Conservation (phyloP, 257 asterid genomes). For the Solanum habrochaites region DNA sequence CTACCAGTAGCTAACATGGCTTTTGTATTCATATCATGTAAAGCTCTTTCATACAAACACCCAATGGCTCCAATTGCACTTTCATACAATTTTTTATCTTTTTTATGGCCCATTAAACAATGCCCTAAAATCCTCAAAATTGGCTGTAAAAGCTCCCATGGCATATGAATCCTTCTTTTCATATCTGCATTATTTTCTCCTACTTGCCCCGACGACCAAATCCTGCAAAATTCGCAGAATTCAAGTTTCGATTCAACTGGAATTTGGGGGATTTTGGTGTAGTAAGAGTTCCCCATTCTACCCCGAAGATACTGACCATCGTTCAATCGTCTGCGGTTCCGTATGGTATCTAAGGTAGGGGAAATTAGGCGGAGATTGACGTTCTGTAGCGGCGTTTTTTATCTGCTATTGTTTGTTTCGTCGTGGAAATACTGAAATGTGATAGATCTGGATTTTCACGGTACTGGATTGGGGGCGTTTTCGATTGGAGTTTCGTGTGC, state of each 20-base stretch:
- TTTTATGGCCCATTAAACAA: slow-evolving; percentile 42
- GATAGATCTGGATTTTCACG: slow-evolving; percentile 52
- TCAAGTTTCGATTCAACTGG: slow-evolving; percentile 66
- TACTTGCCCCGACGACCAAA: slow-evolving; percentile 39
- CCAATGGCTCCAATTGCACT: slow-evolving; percentile 47
- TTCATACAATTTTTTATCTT: slow-evolving; percentile 22
- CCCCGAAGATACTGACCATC: slow-evolving; percentile 66
- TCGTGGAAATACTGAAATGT: slow-evolving; percentile 72
- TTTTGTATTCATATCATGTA: slow-evolving; percentile 59
- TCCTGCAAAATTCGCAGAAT: slow-evolving; percentile 53
- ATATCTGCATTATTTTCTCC: background rate
- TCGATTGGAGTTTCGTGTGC: slow-evolving; percentile 56
- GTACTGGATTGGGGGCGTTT: slow-evolving; percentile 52
- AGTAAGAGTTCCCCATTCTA: slow-evolving; percentile 62
- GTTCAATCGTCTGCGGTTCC: slow-evolving; percentile 49
- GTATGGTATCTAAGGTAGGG: slow-evolving; percentile 48
- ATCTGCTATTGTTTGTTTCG: slow-evolving; percentile 35
- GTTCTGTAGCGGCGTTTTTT: slow-evolving; percentile 45
- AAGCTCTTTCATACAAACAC: slow-evolving; percentile 40
- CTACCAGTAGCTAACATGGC: slow-evolving; percentile 63
- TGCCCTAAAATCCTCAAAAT: slow-evolving; percentile 63
- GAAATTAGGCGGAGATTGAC: slow-evolving; percentile 56
- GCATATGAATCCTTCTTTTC: slow-evolving; percentile 36
- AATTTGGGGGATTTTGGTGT: slow-evolving; percentile 28
- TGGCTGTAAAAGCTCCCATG: slow-evolving; percentile 76